Conservation (phyloP, 176 grass and related monocot genomes). For the Themeda triandra region DNA sequence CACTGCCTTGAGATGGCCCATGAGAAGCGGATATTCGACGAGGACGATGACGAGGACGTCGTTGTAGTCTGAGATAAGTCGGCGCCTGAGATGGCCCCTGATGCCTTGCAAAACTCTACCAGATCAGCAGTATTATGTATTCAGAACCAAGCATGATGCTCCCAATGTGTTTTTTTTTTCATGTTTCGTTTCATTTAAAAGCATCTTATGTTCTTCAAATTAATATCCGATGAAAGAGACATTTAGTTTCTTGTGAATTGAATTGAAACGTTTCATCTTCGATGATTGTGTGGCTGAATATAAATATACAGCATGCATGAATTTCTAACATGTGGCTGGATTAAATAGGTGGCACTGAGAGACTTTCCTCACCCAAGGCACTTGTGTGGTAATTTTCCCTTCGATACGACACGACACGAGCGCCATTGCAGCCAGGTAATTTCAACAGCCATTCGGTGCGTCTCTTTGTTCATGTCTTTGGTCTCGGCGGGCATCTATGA, state of each 20-base stretch:
- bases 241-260: background rate
- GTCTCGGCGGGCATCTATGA: background rate
- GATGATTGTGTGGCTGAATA: background rate
- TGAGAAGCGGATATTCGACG: background rate
- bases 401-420: constrained; percentile 40
- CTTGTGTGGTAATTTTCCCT: constrained; percentile 58
- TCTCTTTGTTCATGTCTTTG: background rate
- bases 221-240: background rate
- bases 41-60: constrained; percentile 18
- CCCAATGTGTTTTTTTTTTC: background rate
- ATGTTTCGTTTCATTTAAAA: background rate
- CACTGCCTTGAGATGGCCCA: background rate
- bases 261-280: background rate
- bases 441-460: background rate
- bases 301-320: background rate
- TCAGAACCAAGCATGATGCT: background rate
- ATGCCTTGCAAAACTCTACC: background rate
- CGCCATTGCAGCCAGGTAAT: constrained; percentile 46
- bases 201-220: background rate
- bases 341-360: constrained; percentile 54
- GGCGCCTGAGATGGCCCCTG: no score
- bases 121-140: background rate
- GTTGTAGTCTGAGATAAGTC: background rate
- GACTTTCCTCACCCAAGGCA: constrained; percentile 67
- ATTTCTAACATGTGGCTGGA: constrained; percentile 8